These are phyloP conservation scores for Rhodomyrtus tomentosa DNA, from an alignment of 345 rosid genomes.

Conservation along the genomic window DNA sequence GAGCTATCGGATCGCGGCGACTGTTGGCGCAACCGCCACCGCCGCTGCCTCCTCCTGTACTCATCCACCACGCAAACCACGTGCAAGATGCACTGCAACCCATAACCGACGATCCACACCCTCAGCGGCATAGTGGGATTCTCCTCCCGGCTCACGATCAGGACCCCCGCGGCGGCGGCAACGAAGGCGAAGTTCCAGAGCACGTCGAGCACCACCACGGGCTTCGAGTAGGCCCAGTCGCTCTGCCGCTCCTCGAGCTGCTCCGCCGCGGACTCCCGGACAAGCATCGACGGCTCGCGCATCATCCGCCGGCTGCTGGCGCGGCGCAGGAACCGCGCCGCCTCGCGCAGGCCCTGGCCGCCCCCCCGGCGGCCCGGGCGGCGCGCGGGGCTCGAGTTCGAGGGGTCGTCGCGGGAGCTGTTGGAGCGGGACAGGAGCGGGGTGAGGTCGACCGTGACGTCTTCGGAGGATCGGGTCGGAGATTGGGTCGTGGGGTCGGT, in stretches of 20 bases:
- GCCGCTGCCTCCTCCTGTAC: conserved; percentile 61
- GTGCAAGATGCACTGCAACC: conserved; percentile 72
- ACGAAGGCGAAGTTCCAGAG: conserved; percentile 85
- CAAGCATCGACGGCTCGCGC: conserved; percentile 91
- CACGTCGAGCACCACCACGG: conserved; percentile 74
- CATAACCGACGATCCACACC: conserved; percentile 79
- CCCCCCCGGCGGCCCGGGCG: conserved; percentile 26
- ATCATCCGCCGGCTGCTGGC: conserved; percentile 88
- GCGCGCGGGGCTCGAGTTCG: neutral
- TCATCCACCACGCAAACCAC: conserved; percentile 74
- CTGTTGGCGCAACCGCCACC: conserved; percentile 10
- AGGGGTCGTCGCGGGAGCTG: neutral
- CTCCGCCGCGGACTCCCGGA: conserved; percentile 92
- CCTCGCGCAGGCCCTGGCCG: conserved; percentile 47
- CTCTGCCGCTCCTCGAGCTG: conserved; percentile 96
- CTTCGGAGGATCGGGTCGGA: conserved; percentile 35
- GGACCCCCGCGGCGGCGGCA: conserved; percentile 48
- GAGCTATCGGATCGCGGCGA: neutral
- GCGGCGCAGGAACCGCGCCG: conserved; percentile 70
- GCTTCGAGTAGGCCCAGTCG: conserved; percentile 98
- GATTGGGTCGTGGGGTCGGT: neutral
- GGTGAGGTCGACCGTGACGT: conserved; percentile 42
- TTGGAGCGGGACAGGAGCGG: conserved; percentile 44
- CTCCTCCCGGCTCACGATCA: conserved; percentile 57
- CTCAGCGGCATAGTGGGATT: conserved; percentile 63